These are phyloP conservation scores for Larix kaempferi DNA, from an alignment of 75 land plant genomes.

Conservation along the genomic window DNA sequence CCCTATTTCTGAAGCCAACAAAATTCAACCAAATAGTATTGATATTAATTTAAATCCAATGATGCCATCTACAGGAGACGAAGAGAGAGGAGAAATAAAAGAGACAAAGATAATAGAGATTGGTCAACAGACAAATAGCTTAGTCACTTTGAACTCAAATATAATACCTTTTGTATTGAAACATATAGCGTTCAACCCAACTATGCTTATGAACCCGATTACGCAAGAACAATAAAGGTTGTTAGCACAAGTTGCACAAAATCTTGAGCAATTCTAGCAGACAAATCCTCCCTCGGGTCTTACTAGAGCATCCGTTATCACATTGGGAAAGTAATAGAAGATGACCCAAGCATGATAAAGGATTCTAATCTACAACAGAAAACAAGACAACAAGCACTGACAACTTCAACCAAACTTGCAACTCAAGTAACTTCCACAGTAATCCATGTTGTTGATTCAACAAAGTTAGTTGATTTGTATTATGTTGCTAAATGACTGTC, in stretches of 20 bases:
- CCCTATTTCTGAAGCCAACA: not conserved
- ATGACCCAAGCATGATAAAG: not conserved
- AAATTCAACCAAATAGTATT: not conserved
- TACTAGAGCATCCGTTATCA: too few relatives aligned
- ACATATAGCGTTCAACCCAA: slow-evolving; percentile 32
- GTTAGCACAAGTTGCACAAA: slow-evolving; percentile 74
- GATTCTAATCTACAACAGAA: not conserved
- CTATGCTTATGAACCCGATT: slow-evolving; percentile 30
- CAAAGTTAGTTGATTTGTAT: too few relatives aligned
- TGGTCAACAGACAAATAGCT: not conserved
- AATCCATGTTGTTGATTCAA: too few relatives aligned
- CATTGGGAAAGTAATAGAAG: too few relatives aligned
- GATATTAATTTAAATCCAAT: not conserved
- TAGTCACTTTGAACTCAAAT: not conserved
- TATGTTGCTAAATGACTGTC: too few relatives aligned
- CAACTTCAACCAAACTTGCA: not conserved
- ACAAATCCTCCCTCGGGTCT: too few relatives aligned
- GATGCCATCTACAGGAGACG: too few relatives aligned
- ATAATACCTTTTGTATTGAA: slow-evolving; percentile 25
- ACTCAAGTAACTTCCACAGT: slow-evolving; percentile 10
- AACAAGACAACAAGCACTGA: not conserved
- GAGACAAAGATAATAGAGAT: not conserved
- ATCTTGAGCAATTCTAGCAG: too few relatives aligned
- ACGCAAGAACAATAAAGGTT: too few relatives aligned
- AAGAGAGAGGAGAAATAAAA: not conserved